Percentiles rank a stretch among this genome's conserved stretches.
These are phyloP conservation scores for Diaporthe helianthi DNA, from an alignment of 2,329 filamentous ascomycete species.

Conservation along the genomic window DNA sequence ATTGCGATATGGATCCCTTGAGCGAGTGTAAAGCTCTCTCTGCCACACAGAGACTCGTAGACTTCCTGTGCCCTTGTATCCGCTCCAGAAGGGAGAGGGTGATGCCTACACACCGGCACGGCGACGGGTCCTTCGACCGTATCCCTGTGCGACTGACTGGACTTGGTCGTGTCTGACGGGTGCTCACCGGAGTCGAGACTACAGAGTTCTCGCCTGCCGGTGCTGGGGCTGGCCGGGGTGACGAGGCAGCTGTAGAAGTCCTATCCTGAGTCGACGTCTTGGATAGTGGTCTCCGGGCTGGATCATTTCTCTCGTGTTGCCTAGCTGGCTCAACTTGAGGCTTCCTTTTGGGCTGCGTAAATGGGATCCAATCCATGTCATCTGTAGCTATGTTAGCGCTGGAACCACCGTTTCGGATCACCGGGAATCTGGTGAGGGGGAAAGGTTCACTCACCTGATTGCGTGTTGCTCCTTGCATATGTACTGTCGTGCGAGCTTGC, in stretches of 20 bases:
- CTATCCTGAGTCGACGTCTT: background rate
- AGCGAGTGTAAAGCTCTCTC: background rate
- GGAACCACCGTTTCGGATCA: background rate
- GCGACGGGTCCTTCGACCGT: background rate
- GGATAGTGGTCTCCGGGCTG: background rate
- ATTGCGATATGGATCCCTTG: conserved; percentile 15
- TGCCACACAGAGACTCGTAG: background rate
- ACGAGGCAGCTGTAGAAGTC: background rate
- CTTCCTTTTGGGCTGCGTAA: background rate
- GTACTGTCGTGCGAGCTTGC: background rate
- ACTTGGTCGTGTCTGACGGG: background rate
- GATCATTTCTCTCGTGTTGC: background rate
- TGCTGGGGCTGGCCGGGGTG: background rate
- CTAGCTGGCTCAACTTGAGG: background rate
- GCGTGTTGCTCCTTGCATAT: background rate
- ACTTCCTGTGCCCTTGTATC: conserved; percentile 6
- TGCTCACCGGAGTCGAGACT: background rate
- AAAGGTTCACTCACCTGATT: background rate
- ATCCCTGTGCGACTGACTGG: background rate
- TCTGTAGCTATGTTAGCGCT: background rate
- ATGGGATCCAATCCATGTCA: background rate
- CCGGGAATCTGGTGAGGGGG: no score
- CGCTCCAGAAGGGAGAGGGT: background rate
- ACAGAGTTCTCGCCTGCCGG: background rate
- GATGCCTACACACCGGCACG: conserved; percentile 7